phyloP scores from a whole-genome alignment of 495 filamentous ascomycete genomes.

The Trichoderma gamsii region DNA sequence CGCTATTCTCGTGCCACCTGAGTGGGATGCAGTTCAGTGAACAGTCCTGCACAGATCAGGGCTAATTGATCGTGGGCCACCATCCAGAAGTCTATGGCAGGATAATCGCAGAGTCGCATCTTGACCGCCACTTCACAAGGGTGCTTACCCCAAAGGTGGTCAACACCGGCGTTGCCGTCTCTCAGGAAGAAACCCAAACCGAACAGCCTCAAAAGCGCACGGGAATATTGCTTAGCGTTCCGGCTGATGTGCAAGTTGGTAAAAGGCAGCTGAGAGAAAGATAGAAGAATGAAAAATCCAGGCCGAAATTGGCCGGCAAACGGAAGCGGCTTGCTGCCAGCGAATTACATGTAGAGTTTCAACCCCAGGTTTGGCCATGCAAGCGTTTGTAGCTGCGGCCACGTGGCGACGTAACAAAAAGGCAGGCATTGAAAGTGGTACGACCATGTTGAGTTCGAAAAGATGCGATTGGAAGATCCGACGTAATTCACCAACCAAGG shows the following conservation, averaged over 20 bases:
- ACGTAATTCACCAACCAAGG: background rate
- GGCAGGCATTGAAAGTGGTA: background rate
- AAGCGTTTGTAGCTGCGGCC: background rate
- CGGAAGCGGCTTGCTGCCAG: background rate
- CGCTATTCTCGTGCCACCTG: background rate
- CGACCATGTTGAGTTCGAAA: slow-evolving; percentile 4
- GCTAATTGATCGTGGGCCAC: too few species aligned
- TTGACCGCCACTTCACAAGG: slow-evolving; percentile 2
- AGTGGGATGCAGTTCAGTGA: background rate
- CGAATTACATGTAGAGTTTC: background rate
- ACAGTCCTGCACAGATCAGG: background rate
- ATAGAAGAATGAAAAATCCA: background rate
- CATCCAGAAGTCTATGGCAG: background rate
- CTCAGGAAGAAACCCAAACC: background rate
- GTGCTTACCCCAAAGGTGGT: background rate
- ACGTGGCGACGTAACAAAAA: slow-evolving; percentile 12
- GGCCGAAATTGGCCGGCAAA: background rate
- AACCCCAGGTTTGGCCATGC: slow-evolving; percentile 9
- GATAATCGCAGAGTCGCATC: background rate
- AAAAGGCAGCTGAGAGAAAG: background rate
- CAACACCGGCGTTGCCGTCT: background rate
- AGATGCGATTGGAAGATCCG: background rate
- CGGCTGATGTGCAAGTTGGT: background rate
- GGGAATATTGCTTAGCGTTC: background rate
- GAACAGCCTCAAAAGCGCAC: background rate